Evolutionary conservation across 2,329 filamentous ascomycete species (phyloP), one percentile per base, ranked within the genome.

Genomic region (Geosmithia flava): DNA sequence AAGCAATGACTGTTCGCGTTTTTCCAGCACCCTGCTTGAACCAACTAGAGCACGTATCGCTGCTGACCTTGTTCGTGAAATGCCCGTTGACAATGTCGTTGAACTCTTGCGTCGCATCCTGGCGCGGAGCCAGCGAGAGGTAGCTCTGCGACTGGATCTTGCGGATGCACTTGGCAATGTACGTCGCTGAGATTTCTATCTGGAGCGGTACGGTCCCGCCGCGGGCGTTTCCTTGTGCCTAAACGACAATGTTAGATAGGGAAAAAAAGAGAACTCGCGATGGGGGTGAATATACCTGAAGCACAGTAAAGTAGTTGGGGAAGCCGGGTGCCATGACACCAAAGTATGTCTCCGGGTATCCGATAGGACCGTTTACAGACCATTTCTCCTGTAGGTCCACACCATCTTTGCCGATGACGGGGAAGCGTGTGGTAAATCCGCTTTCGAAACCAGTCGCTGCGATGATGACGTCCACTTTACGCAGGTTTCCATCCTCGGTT

Each of bases 401-500:
- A 19, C 58, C 59, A 2, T 60, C 57, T 47, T 63, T 66, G 2
- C 75, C 74, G 10, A 65, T 62, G 7, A 81, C 67, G 16, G 67
- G 66, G 41, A 80, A 63, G 2, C 54, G 54, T 8, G 61, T 57
- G 10, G 48, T 47, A 53, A 61, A 64, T 5, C 55, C 55, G 0
- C 55, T 51, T 42, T 59, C 55, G 46, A 55, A 58, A 39, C 55
- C 56, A 7, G 56, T 58, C 20, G 56, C 57, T 27, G 53, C 56
- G 33, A 59, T 53, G 37, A 59, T 52, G 4, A 55, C 42, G 41
- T 59, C 56, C 11, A 57, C 51, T 23, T 52, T 49, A 3, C 52
- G 50, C 19, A 49, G 47, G 1, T 42, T 37, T 2, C 50, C 50
- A 53, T 85, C 80, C 0, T 59, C 62, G 0, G 78, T 82, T 53